Base-by-base conservation (phyloP, 495 filamentous ascomycete genomes). In the Podospora fimiseda region DNA sequence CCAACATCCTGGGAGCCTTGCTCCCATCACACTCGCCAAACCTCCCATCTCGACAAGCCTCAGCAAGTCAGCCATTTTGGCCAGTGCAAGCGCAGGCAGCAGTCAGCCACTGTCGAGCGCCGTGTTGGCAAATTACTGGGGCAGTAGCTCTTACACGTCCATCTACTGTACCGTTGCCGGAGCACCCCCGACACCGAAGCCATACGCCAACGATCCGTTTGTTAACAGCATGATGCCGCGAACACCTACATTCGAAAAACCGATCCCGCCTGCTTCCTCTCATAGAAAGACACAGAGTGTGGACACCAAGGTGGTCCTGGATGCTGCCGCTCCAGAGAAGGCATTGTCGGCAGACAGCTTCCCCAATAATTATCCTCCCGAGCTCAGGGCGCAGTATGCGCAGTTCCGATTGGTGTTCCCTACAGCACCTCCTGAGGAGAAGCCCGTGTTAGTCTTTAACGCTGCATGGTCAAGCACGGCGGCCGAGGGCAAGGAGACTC, bases 371-470 rank as follows among this genome's bases (percentile, higher is more conserved):
- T 98, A 98, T 68, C 93, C 93, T 2, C 68, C 82, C 18, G 85
- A 87, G 52, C 77, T 98, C 9, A 86, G 80, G 56, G 84, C 86
- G 9, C 94, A 98, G 67, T 91, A 96, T 63, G 85, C 89, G 9
- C 93, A 98, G 63, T 96, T 97, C 60, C 75, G 90, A 8, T 79
- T 96, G 44, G 74, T 98, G 13, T 98, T 97, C 71, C 90, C 93
- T 2, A 77, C 83, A 54, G 85, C 90, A 11, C 78, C 80, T 8
- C 70, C 75, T 21, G 78, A 83, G 2, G 89, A 96, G 53, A 85
- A 86, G 58, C 70, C 95, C 6, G 81, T 97, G 7, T 71, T 97
- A 30, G 77, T 81, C 16, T 81, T 81, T 61, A 73, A 77, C 15
- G 77, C 78, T 40, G 70, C 74, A 9, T 81, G 78, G 78, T 65